A percentile compares a stretch with the other conserved stretches of the same genome.
These are phyloP conservation scores for Botrytis paeoniae DNA, from an alignment of 2,329 filamentous ascomycete species.

Conservation along the genomic window DNA sequence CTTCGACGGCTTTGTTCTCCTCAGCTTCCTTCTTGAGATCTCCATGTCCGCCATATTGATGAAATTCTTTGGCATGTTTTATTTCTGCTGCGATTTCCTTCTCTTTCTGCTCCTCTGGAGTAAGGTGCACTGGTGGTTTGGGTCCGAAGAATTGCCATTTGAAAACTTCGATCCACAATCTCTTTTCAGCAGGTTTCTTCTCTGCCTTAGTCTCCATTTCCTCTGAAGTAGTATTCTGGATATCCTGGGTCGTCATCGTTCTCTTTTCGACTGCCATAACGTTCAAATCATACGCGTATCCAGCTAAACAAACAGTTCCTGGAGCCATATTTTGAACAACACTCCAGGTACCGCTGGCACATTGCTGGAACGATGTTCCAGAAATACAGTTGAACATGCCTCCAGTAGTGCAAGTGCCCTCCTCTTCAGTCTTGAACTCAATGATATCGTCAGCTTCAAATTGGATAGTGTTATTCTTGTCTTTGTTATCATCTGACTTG, in stretches of 20 bases:
- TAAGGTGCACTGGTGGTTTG: neutral
- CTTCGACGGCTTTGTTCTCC: neutral
- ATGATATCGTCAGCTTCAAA: neutral
- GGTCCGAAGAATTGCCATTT: neutral
- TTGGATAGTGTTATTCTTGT: neutral
- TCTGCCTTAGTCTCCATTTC: neutral
- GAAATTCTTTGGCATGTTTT: neutral
- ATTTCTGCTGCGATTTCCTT: neutral
- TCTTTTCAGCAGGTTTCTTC: neutral
- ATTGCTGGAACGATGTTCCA: slow-evolving; percentile 54
- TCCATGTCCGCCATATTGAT: neutral
- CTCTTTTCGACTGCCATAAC: slow-evolving; percentile 33
- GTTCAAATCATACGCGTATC: slow-evolving; percentile 42
- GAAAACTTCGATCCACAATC: neutral
- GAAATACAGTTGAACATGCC: slow-evolving; percentile 54
- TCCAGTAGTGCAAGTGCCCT: slow-evolving; percentile 46
- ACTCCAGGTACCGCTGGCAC: slow-evolving; percentile 52
- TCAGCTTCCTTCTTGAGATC: neutral
- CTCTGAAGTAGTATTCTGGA: neutral
- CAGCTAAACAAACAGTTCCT: slow-evolving; percentile 47
- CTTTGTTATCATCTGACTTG: neutral
- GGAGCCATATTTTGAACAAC: slow-evolving; percentile 42
- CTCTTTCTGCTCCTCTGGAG: neutral
- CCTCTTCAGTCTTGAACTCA: neutral
- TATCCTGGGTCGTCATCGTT: neutral